Evolutionary conservation across 495 filamentous ascomycete genomes (phyloP).

Genomic region (Penicillium soppii): DNA sequence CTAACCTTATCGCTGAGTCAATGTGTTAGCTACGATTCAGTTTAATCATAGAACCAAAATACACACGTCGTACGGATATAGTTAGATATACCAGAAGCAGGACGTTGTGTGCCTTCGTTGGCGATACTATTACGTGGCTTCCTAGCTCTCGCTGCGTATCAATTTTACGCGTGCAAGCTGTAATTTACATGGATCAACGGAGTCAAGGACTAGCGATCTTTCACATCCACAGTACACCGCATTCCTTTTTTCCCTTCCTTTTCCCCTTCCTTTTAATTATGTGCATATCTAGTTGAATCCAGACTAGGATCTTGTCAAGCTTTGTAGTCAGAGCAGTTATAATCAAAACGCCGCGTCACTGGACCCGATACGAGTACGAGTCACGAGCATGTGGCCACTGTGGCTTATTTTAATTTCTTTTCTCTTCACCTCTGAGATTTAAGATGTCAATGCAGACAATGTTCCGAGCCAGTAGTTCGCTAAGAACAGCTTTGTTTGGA

Average conservation of each 20-base stretch:
- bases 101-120: not conserved
- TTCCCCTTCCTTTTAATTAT: not conserved
- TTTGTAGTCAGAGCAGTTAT: conserved; percentile 17
- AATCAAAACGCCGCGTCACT: conserved; percentile 24
- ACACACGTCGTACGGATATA: not conserved
- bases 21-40: conserved; percentile 6
- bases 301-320: conserved; percentile 17
- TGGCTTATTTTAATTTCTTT: conserved; percentile 19
- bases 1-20: conserved; percentile 24
- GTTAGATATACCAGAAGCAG: not conserved
- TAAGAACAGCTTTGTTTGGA: conserved; percentile 8
- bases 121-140: conserved; percentile 7
- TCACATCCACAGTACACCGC: not conserved
- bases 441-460: conserved; percentile 12
- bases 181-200: not conserved
- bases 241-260: conserved; percentile 1
- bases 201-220: not conserved
- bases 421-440: conserved; percentile 1
- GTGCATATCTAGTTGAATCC: not conserved
- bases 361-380: conserved; percentile 26
- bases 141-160: not conserved
- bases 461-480: conserved; percentile 1
- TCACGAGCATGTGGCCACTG: conserved; percentile 24
- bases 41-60: too few species aligned
- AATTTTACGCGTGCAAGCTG: not conserved